Evolutionary conservation across 352 stramenopile species (phyloP).

Genomic region (Phytophthora tubulina): DNA sequence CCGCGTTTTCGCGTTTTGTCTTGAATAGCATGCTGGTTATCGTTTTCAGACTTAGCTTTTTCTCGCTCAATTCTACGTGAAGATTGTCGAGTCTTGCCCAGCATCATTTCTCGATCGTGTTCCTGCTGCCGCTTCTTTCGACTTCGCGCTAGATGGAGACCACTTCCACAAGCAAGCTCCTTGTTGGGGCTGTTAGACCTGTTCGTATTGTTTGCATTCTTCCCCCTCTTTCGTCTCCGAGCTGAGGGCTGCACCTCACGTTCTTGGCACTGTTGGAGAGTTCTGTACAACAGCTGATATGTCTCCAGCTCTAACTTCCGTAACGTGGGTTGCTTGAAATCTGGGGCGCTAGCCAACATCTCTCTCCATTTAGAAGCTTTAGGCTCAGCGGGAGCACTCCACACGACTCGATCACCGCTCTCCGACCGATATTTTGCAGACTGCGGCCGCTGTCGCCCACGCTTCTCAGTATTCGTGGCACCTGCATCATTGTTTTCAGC

Average conservation of each 20-base stretch:
- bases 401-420: not conserved
- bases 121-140: slow-evolving; percentile 41
- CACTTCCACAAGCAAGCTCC: slow-evolving; percentile 44
- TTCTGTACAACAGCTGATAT: slow-evolving; percentile 56
- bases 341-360: slow-evolving; percentile 48
- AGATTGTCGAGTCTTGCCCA: slow-evolving; percentile 19
- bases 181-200: slow-evolving; percentile 4
- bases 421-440: slow-evolving; percentile 38
- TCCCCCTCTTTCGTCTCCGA: slow-evolving; percentile 10
- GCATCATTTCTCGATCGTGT: slow-evolving; percentile 39
- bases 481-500: not conserved
- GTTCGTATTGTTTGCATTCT: slow-evolving; percentile 12
- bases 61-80: slow-evolving; percentile 2
- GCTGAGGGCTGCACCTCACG: slow-evolving; percentile 1
- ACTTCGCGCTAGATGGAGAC: slow-evolving; percentile 46
- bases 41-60: not conserved
- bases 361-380: slow-evolving; percentile 55
- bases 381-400: slow-evolving; percentile 8
- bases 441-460: slow-evolving; percentile 33
- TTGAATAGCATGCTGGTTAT: slow-evolving; percentile 15
- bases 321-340: slow-evolving; percentile 50
- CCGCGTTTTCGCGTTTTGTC: slow-evolving; percentile 23
- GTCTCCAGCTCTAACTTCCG: slow-evolving; percentile 52
- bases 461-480: not conserved
- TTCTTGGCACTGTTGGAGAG: slow-evolving; percentile 28